Percentiles rank a stretch among this genome's conserved stretches.
phyloP scores from a whole-genome alignment of 352 stramenopile species.

The Pythium rishiriense region DNA sequence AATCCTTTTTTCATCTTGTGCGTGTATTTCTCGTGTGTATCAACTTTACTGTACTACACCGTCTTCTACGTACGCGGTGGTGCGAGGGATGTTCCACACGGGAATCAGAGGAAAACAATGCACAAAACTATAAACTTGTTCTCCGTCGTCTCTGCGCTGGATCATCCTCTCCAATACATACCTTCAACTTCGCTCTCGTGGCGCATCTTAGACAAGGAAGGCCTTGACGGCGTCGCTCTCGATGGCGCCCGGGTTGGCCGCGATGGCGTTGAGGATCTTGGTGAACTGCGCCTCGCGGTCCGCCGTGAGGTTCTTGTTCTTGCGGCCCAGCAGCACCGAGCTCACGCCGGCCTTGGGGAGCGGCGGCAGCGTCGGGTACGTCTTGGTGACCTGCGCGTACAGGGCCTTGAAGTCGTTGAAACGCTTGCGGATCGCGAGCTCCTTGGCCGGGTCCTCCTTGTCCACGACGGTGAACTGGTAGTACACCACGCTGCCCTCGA shows the following conservation, averaged over 20 bases:
- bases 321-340: constrained; percentile 47
- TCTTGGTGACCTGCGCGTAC: constrained; percentile 46
- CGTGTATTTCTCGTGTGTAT: not conserved
- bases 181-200: not conserved
- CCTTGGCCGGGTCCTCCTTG: constrained; percentile 40
- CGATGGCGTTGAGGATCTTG: constrained; percentile 66
- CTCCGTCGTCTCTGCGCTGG: not conserved
- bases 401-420: constrained; percentile 81
- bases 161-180: constrained; percentile 17
- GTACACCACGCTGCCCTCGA: constrained; percentile 55
- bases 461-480: constrained; percentile 63
- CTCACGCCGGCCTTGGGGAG: constrained; percentile 45
- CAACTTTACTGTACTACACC: constrained; percentile 7
- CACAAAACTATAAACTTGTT: constrained; percentile 4
- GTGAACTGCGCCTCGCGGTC: constrained; percentile 60
- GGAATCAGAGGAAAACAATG: not conserved
- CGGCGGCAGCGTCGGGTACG: constrained; percentile 57
- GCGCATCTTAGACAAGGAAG: constrained; percentile 42
- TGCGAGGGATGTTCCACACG: not conserved
- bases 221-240: constrained; percentile 47
- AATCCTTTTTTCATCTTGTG: not conserved
- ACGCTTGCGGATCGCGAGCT: constrained; percentile 59
- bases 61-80: not conserved
- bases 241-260: constrained; percentile 47
- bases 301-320: constrained; percentile 52